Percentiles rank a stretch among this genome's conserved stretches.
Evolutionary conservation across 345 rosid species (phyloP).

Genomic region (Rhizophora mangle): DNA sequence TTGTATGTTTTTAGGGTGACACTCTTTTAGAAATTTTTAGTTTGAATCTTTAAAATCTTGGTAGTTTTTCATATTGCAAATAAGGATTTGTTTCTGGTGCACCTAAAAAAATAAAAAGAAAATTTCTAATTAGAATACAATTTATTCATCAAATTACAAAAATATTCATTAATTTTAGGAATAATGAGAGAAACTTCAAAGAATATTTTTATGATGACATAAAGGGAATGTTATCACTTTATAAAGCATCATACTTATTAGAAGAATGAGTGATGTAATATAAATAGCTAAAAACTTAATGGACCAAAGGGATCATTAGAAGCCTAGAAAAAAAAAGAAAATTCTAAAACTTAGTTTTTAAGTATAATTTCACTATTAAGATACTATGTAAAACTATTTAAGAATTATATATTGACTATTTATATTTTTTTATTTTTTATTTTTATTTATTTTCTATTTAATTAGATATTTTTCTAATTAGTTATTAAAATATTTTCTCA

Average conservation of each 20-base stretch:
- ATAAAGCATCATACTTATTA: constrained; percentile 17
- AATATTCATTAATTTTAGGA: constrained; percentile 10
- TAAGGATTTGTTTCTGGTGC: constrained; percentile 21
- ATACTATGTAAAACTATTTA: no score
- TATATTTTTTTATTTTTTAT: no score
- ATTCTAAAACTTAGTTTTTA: no score
- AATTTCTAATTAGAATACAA: not conserved
- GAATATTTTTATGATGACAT: constrained; percentile 9
- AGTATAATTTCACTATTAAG: no score
- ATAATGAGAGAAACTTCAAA: constrained; percentile 14
- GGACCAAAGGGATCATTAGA: no score
- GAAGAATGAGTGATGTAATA: constrained; percentile 4
- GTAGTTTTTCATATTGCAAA: constrained; percentile 37
- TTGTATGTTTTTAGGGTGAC: not conserved
- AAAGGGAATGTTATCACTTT: constrained; percentile 16
- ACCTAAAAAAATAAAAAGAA: constrained; percentile 2
- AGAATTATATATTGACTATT: no score
- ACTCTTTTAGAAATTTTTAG: not conserved
- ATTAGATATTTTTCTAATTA: no score
- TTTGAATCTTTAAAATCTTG: constrained; percentile 14
- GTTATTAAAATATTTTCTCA: no score
- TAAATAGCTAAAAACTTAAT: no score
- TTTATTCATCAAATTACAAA: constrained; percentile 4
- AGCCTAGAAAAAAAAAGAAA: no score
- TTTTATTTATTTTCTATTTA: no score